Base-by-base conservation (phyloP, 352 stramenopile species). In the Globisporangium nunn region DNA sequence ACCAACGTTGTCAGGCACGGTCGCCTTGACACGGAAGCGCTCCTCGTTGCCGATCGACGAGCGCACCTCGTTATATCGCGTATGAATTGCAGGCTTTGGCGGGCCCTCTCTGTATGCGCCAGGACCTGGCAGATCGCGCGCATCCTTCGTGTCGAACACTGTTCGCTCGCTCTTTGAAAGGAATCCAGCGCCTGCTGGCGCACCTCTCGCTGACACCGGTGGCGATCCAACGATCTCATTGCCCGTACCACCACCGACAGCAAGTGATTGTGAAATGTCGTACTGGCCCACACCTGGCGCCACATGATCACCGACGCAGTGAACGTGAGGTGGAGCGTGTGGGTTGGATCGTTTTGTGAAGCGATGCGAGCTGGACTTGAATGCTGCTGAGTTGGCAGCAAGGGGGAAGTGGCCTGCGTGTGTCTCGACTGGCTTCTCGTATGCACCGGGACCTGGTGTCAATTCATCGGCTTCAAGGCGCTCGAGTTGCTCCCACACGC, bases 401-500 rank as follows among this genome's bases (percentile, higher is more conserved):
- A 72, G 55, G 2, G 62, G 62, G 15, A 75, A 63, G 52, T 75
- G 73, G 44, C 74, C 70, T 1, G 61, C 71, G 37, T 71, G 59
- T 1, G 49, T 74, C 50, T 56, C 71, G 4, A 56, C 41, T 0
- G 62, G 48, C 14, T 52, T 55, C 7, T 67, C 59, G 58, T 91
- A 91, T 11, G 78, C 75, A 23, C 81, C 81, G 2, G 81, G 81
- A 2, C 75, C 78, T 5, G 81, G 81, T 1, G 68, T 83, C 23
- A 71, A 58, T 12, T 78, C 75, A 4, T 87, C 63, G 6, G 35
- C 44, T 54, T 85, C 71, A 37, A 74, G 66, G 23, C 62, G 68
- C 49, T 82, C 75, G 35, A 88, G 66, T 3, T 73, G 66, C 6
- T 76, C 75, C 81, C 79, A 91, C 5, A 91, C 65, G 41, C 81